Conservation (phyloP, 176 grass and related monocot species). For the maize (Zea mays) region Zm-B73-REFERENCE-NAM-5.0 NC_050104.1:123696501-123697000, state of each 20-base stretch:
- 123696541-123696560: too few species aligned
- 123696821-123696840: slow-evolving; percentile 58
- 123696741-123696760: slow-evolving; percentile 19
- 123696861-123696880: slow-evolving; percentile 21
- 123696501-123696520: too few species aligned
- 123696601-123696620: too few species aligned
- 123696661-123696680: slow-evolving; percentile 55
- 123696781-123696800: slow-evolving; percentile 24
- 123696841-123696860: slow-evolving; percentile 39
- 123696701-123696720: slow-evolving; percentile 30
- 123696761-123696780: slow-evolving; percentile 26
- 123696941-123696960: slow-evolving; percentile 10
- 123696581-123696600: too few species aligned
- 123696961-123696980: neutral
- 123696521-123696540: too few species aligned
- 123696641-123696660: too few species aligned
- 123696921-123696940: slow-evolving; percentile 50
- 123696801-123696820: slow-evolving; percentile 36
- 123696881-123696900: slow-evolving; percentile 57
- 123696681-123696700: slow-evolving; percentile 25
- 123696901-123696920: slow-evolving; percentile 56
- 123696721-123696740: slow-evolving; percentile 39
- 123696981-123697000: slow-evolving; percentile 4
- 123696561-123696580: too few species aligned
- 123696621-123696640: too few species aligned